A percentile compares a stretch with the other conserved stretches of the same genome.
These are phyloP conservation scores for Lentinus polychrous DNA, from an alignment of 1,284 basidiomycete species.

Conservation along the genomic window DNA sequence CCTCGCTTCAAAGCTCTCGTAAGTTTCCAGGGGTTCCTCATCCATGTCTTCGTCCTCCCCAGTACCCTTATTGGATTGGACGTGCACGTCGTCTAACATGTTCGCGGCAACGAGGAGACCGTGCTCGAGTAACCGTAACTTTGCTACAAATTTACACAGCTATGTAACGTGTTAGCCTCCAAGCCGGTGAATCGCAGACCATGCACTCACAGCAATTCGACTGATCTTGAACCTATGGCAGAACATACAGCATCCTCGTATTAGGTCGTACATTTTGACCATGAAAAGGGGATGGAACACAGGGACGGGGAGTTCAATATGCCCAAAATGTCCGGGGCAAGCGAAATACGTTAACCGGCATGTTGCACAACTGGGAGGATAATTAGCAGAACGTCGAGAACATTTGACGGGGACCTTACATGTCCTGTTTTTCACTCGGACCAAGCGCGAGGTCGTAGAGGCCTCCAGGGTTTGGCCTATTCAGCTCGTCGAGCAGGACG, in stretches of 20 bases:
- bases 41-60: constrained; percentile 36
- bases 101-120: constrained; percentile 84
- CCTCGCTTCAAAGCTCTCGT: constrained; percentile 61
- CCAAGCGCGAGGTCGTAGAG: constrained; percentile 96
- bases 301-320: constrained; percentile 93
- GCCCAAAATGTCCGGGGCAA: constrained; percentile 99
- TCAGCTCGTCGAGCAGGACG: constrained; percentile 88
- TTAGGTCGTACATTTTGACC: constrained; percentile 83
- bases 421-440: constrained; percentile 80
- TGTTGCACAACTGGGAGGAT: constrained; percentile 74
- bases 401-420: constrained; percentile 49
- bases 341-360: constrained; percentile 89
- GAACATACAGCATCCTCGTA: constrained; percentile 90
- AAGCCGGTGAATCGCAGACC: neutral
- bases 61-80: constrained; percentile 27
- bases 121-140: constrained; percentile 84
- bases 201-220: constrained; percentile 60
- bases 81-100: constrained; percentile 60
- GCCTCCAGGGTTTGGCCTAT: constrained; percentile 87
- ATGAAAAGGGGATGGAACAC: constrained; percentile 98
- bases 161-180: constrained; percentile 24
- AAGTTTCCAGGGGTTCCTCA: constrained; percentile 40
- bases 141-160: constrained; percentile 81
- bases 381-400: constrained; percentile 3
- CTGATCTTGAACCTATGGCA: constrained; percentile 91